A percentile compares a stretch with the other conserved stretches of the same genome.
phyloP scores from a whole-genome alignment of 306 rosid species.

The Trifolium pratense region DNA sequence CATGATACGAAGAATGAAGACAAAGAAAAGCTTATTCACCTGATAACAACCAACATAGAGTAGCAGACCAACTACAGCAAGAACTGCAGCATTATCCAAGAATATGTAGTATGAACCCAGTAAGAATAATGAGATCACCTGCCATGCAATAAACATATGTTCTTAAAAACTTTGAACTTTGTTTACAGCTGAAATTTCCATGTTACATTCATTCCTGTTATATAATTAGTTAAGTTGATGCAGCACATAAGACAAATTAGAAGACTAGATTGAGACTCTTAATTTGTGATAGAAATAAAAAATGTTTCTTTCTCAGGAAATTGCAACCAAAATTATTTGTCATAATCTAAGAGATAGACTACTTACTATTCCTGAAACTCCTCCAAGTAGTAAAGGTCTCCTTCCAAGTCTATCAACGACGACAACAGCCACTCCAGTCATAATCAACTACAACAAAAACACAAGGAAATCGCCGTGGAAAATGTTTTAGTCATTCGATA shows the following conservation, averaged over 20 bases:
- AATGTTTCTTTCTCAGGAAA: conserved; percentile 15
- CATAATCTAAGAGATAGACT: conserved; percentile 9
- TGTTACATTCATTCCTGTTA: conserved; percentile 15
- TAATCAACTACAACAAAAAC: conserved; percentile 65
- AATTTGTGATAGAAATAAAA: conserved; percentile 31
- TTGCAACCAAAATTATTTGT: conserved; percentile 27
- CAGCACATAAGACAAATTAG: conserved; percentile 1
- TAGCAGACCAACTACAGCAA: conserved; percentile 84
- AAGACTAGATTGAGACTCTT: conserved; percentile 3
- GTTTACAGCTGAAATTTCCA: conserved; percentile 16
- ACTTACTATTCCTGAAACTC: conserved; percentile 92
- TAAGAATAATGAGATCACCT: conserved; percentile 86
- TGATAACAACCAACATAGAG: conserved; percentile 92
- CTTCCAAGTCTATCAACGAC: conserved; percentile 89
- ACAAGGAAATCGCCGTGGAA: conserved; percentile 19
- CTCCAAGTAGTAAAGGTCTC: conserved; percentile 92
- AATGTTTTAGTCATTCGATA: conserved; percentile 3
- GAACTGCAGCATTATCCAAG: conserved; percentile 59
- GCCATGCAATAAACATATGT: conserved; percentile 38
- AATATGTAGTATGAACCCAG: conserved; percentile 88
- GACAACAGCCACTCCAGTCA: conserved; percentile 90
- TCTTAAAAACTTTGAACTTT: conserved; percentile 23
- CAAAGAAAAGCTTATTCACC: conserved; percentile 54
- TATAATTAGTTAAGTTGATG: conserved; percentile 16
- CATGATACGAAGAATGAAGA: conserved; percentile 38